Conservation (phyloP, 2,329 filamentous ascomycete species). For the Diatrype stigma region DNA sequence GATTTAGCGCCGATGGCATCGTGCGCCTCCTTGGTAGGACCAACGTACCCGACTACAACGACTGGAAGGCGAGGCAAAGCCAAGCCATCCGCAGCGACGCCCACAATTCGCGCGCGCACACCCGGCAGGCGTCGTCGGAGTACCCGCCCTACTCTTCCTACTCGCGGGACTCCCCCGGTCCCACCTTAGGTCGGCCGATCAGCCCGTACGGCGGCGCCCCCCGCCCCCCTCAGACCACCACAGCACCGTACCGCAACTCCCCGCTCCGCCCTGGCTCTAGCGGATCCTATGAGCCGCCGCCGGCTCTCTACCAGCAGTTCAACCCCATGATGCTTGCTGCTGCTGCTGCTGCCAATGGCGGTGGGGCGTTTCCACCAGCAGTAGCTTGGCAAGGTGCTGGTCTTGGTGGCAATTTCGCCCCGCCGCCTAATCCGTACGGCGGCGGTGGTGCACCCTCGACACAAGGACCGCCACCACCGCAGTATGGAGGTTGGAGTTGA, state of each 20-base stretch:
- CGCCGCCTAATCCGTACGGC: constrained; percentile 10
- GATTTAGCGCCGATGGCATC: constrained; percentile 67
- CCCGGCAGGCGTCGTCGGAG: constrained; percentile 40
- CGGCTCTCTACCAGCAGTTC: constrained; percentile 28
- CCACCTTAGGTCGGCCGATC: constrained; percentile 33
- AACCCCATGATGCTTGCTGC: constrained; percentile 19
- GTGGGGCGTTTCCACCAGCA: constrained; percentile 9
- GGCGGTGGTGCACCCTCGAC: not conserved
- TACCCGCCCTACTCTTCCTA: constrained; percentile 28
- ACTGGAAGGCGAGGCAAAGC: constrained; percentile 45
- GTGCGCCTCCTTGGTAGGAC: constrained; percentile 69
- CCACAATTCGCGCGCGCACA: constrained; percentile 30
- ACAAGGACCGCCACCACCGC: constrained; percentile 11
- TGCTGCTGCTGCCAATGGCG: constrained; percentile 10
- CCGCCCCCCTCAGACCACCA: constrained; percentile 32
- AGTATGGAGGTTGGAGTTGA: constrained; percentile 13
- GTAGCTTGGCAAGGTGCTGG: constrained; percentile 19
- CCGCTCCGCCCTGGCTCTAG: constrained; percentile 46
- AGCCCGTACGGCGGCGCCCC: constrained; percentile 42
- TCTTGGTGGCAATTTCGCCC: constrained; percentile 10
- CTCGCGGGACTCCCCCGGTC: constrained; percentile 23
- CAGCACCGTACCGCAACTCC: constrained; percentile 47
- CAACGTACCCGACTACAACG: constrained; percentile 57
- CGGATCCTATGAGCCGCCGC: constrained; percentile 38
- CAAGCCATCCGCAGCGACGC: constrained; percentile 20